Percentiles rank a stretch among this genome's conserved stretches.
Conservation (phyloP, 371 early-diverging fungal species). For the Rhizopus delemar region DNA sequence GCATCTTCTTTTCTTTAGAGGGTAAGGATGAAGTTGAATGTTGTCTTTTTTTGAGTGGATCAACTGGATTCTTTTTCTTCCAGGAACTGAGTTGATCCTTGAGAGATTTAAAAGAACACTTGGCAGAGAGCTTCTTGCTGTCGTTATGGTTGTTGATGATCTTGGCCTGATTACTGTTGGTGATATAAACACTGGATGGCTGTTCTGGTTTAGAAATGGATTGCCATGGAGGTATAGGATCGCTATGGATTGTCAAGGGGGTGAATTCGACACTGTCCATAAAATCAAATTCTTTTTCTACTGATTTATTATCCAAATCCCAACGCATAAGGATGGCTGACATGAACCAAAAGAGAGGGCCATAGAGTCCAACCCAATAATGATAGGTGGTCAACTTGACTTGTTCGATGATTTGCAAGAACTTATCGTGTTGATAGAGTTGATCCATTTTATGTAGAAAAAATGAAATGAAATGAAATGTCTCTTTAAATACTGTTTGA, state of each 20-base stretch:
- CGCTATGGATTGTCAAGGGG: background rate
- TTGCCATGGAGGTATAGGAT: background rate
- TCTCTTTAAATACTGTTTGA: too few species aligned
- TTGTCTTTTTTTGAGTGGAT: background rate
- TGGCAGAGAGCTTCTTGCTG: background rate
- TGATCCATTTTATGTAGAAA: too few species aligned
- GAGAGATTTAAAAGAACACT: background rate
- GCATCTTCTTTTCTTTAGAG: background rate
- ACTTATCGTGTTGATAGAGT: too few species aligned
- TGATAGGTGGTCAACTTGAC: constrained; percentile 19
- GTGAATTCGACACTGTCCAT: background rate
- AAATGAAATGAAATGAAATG: too few species aligned
- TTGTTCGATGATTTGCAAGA: constrained; percentile 3
- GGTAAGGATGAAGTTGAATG: background rate
- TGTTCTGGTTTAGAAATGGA: background rate
- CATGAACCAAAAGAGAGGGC: constrained; percentile 34
- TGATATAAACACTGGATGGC: too few species aligned
- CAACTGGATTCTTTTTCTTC: constrained; percentile 3
- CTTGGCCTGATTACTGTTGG: too few species aligned
- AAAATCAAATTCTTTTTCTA: background rate
- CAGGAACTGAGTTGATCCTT: constrained; percentile 6
- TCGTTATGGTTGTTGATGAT: background rate
- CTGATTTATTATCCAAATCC: background rate
- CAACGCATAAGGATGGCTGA: constrained; percentile 13
- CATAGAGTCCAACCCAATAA: constrained; percentile 33